Evolutionary conservation across 2,329 filamentous ascomycete species (phyloP).

Genomic region (Nannizziopsis arthrosporioides): DNA sequence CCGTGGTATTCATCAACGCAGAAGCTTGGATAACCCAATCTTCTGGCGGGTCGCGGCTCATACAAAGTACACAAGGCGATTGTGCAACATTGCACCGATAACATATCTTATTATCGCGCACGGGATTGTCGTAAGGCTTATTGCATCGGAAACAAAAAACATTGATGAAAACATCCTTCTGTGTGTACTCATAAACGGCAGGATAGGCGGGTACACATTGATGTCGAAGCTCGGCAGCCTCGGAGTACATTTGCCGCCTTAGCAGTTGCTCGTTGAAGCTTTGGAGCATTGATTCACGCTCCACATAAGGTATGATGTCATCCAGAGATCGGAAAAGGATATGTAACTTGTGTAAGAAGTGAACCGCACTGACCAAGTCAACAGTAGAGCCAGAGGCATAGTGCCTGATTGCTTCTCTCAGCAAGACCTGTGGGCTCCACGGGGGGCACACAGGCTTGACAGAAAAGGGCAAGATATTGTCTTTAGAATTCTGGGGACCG

Average conservation of each 20-base stretch:
- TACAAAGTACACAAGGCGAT: slow-evolving; percentile 32
- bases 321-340: slow-evolving; percentile 29
- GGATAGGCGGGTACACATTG: slow-evolving; percentile 45
- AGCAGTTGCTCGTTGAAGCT: slow-evolving; percentile 47
- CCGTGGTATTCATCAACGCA: slow-evolving; percentile 14
- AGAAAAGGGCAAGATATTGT: slow-evolving; percentile 24
- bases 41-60: slow-evolving; percentile 31
- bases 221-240: slow-evolving; percentile 46
- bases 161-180: slow-evolving; percentile 44
- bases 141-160: slow-evolving; percentile 47
- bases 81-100: slow-evolving; percentile 38
- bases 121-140: slow-evolving; percentile 43
- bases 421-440: slow-evolving; percentile 30
- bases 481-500: background rate
- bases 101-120: slow-evolving; percentile 39
- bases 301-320: slow-evolving; percentile 31
- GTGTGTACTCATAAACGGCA: slow-evolving; percentile 45
- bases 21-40: slow-evolving; percentile 28
- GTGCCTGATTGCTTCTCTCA: slow-evolving; percentile 31
- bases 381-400: slow-evolving; percentile 29
- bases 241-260: slow-evolving; percentile 33
- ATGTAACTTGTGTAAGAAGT: slow-evolving; percentile 32
- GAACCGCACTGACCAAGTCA: slow-evolving; percentile 33
- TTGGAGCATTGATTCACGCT: slow-evolving; percentile 45
- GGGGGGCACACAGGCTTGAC: slow-evolving; percentile 24